Evolutionary conservation across 768 basidiomycete species (phyloP), one percentile per base, ranked within the genome.

Genomic region (Suillus subluteus): DNA sequence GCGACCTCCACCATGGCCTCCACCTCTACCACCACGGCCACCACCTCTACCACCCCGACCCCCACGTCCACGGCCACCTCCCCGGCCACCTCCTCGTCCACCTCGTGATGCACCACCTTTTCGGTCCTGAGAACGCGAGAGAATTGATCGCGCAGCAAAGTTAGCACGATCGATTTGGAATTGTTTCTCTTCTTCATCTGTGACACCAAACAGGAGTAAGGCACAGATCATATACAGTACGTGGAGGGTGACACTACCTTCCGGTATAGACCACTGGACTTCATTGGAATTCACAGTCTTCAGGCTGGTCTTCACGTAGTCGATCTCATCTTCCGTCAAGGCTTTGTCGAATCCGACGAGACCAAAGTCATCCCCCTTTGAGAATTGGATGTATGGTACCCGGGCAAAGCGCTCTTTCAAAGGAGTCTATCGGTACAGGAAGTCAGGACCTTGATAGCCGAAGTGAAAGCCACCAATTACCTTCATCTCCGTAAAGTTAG

Each of bases 101-200:
- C 86, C 81, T 5, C 84, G 81, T 1, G 75, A 75, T 6, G 72
- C 70, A 59, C 63, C n/a, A 35, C 83, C 76, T 15, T 81, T 81
- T 21, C 77, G 72, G 43, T 80, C 65, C 70, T 79, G 76, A 79
- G 80, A 65, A 81, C 83, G 71, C 73, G 72, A 79, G 37, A 79
- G 73, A 15, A 73, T 76, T 6, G 82, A 82, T 69, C 83, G 85
- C 1, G 91, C 92, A 4, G 90, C 88, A 21, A 83, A 81, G 68
- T 89, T 85, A 2, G 91, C 91, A 13, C 92, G 89, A 73, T 92
- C 88, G 37, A 92, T 80, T 72, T 91, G 89, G 79, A 92, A 92
- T 1, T 79, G 78, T 71, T 87, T 89, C 71, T 93, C 91, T 58
- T 86, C 86, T 32, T 88, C 87, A 82, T 92, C 92, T 91, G 71